Evolutionary conservation across 2,329 filamentous ascomycete genomes (phyloP), one percentile per base, ranked within the genome.

Genomic region (Achaetomium macrosporum): DNA sequence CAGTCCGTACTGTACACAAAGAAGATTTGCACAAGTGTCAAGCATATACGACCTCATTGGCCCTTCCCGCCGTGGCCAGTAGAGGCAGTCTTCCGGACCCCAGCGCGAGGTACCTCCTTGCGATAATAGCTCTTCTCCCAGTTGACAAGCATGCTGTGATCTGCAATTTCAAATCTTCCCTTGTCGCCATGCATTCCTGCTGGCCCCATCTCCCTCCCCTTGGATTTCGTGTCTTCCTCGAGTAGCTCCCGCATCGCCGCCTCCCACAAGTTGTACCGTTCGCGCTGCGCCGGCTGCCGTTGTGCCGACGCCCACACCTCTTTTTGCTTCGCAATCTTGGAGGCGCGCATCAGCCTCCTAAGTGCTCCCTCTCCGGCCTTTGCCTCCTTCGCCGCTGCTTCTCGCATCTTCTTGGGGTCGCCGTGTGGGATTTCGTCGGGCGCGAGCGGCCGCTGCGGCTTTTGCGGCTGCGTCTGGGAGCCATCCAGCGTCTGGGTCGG

Each of bases 131-230:
- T 66, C 48, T 71, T 71, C 25, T 81, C 77, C 2, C 78, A 74
- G 57, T 85, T 83, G 33, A 85, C 81, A 65, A 85, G 81, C 72
- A 83, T 82, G 63, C 80, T 84, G 59, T 82, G 76, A 54, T 85
- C 81, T 2, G 80, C 78, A 60, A 78, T 79, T 58, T 83, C 79
- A 16, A 71, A 66, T 40, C 72, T 65, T 29, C 70, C 70, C 13
- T 66, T 66, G 31, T 60, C 62, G 55, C 57, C 66, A 57, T 55
- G 62, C 57, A 53, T 67, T 56, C 51, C 69, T 61, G 48, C 66
- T 61, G 37, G 61, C 53, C 50, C 68, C 62, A 54, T 49, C 44
- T 59, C 62, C 33, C 58, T 61, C 8, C 56, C 53, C 55, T 59
- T 61, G 31, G 51, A 56, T 55, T 41, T 57, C 8, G 45, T 55